Conservation (phyloP, 306 rosid species). For the Macrotyloma uniflorum region DNA sequence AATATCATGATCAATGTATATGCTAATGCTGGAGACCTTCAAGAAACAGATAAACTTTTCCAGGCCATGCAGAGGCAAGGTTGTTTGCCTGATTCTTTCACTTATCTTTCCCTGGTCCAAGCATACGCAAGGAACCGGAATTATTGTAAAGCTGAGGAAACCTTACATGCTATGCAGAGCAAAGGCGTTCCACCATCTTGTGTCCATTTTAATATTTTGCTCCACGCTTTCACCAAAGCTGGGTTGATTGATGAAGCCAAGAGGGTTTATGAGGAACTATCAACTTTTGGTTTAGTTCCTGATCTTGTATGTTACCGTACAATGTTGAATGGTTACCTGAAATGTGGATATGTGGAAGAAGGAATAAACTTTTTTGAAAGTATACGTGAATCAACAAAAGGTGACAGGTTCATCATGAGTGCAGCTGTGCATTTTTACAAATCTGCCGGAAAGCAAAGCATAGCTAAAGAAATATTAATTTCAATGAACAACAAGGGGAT, state of each 20-base stretch:
- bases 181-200: constrained; percentile 67
- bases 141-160: constrained; percentile 72
- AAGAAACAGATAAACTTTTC: constrained; percentile 68
- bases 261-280: constrained; percentile 60
- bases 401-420: constrained; percentile 76
- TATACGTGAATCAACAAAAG: constrained; percentile 45
- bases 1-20: constrained; percentile 84
- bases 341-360: constrained; percentile 59
- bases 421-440: constrained; percentile 77
- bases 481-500: constrained; percentile 58
- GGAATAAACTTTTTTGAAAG: constrained; percentile 72
- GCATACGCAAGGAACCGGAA: constrained; percentile 64
- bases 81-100: constrained; percentile 66
- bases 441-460: constrained; percentile 53
- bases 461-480: constrained; percentile 62
- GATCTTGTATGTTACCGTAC: constrained; percentile 64
- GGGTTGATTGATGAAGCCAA: constrained; percentile 73
- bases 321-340: constrained; percentile 77
- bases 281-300: constrained; percentile 63
- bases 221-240: constrained; percentile 63
- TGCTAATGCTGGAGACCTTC: constrained; percentile 67
- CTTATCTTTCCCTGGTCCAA: constrained; percentile 76
- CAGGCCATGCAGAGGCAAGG: constrained; percentile 68
- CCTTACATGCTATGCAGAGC: constrained; percentile 61
- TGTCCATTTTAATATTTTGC: constrained; percentile 69